Evolutionary conservation across 495 filamentous ascomycete species (phyloP), one percentile per base, ranked within the genome.

Genomic region (Penicillium diatomitis): DNA sequence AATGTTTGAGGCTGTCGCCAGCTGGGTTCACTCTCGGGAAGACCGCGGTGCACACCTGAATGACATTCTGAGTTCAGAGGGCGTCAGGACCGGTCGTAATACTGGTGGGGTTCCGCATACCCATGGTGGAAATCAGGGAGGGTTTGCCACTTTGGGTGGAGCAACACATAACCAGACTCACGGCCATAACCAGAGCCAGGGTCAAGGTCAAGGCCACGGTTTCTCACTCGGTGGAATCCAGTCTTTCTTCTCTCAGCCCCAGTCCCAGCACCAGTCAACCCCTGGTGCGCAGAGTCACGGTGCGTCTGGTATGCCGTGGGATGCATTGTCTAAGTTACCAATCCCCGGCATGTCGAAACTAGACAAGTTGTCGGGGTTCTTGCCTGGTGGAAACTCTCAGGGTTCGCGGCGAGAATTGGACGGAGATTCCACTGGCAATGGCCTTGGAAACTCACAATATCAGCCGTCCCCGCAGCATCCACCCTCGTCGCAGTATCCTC

Each of bases 1-100:
- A 32, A 97, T 97, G 91, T 97, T 85, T 63, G 75, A 82, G 42
- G 84, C 81, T 2, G 88, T 97, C 8, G 68, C 85, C 52, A 69
- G 69, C 38, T 97, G 91, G 91, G 81, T 77, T 4, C 72, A 85
- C 10, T 74, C 79, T 36, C 73, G 81, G 44, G 68, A 78, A 0
- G 81, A 85, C 51, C 75, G 81, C 12, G 79, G 83, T 45, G 63
- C 74, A 0, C 67, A 68, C 27, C 75, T 96, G 8, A 80, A 92
- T 59, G 64, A 77, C 32, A 55, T 87, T 20, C 76, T 97, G 8
- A 80, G 80, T 31, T 84, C 88, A 3, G 82, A 89, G 20, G 86
- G 87, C n/a, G 91, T 97, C 39, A 79, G 77, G 45, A 69, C 73
- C 2, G 88, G 89, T 40, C 80, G 79, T 57, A 97, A 97, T 55